Conservation (phyloP, 2,329 filamentous ascomycete species). For the Ascochyta koolunga region DNA sequence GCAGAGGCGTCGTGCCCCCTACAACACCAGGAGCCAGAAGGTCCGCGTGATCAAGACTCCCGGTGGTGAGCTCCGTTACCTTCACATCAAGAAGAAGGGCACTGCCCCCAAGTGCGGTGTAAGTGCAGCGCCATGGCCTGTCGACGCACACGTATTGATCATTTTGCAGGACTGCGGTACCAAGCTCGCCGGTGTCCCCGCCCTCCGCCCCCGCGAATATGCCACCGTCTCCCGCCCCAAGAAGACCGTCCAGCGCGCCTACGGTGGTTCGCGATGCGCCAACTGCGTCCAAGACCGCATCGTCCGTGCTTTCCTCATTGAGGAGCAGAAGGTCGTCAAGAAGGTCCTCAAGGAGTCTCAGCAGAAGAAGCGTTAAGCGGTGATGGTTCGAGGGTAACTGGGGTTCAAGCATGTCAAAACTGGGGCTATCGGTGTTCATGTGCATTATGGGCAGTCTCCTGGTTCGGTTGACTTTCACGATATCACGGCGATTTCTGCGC, state of each 20-base stretch:
- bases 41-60: conserved; percentile 80
- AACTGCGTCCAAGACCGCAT: conserved; percentile 99
- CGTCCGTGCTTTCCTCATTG: conserved; percentile 97
- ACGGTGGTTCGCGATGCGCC: conserved; percentile 95
- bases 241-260: conserved; percentile 99
- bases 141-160: conserved; percentile 22
- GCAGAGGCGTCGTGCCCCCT: conserved; percentile 66
- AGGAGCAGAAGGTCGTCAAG: conserved; percentile 99
- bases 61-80: conserved; percentile 91
- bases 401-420: conserved; percentile 44
- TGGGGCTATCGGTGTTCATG: conserved; percentile 50
- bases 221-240: conserved; percentile 95
- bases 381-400: conserved; percentile 30
- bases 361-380: conserved; percentile 68
- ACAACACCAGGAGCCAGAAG: conserved; percentile 98
- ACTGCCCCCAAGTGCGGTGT: conserved; percentile 88
- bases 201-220: conserved; percentile 98
- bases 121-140: conserved; percentile 26
- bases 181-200: conserved; percentile 97
- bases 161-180: conserved; percentile 85
- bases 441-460: conserved; percentile 50
- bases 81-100: conserved; percentile 99
- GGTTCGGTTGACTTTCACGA: conserved; percentile 47
- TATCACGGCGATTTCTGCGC: conserved; percentile 47
- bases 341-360: conserved; percentile 99